Conservation (phyloP, 768 basidiomycete genomes). For the Mrakia gelida region DNA sequence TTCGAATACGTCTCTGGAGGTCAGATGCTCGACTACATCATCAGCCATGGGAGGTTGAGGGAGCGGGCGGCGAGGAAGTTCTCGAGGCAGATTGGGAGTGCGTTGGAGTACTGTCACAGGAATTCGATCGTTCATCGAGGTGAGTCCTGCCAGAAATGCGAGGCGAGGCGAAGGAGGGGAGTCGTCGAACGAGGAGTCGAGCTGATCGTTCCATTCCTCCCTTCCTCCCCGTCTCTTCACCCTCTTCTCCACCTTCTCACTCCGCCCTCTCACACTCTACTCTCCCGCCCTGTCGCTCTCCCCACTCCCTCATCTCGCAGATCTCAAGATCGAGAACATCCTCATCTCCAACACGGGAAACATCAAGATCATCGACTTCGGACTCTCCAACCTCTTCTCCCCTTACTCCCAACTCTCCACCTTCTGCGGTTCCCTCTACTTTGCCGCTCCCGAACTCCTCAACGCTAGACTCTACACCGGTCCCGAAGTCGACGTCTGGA, state of each 20-base stretch:
- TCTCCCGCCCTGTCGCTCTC: neutral
- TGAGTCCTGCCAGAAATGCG: constrained; percentile 15
- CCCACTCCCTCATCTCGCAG: constrained; percentile 29
- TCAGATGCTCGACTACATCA: constrained; percentile 99
- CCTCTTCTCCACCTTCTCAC: neutral
- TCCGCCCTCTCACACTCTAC: too few species aligned
- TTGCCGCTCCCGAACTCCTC: constrained; percentile 94
- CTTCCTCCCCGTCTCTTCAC: neutral
- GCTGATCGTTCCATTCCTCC: neutral
- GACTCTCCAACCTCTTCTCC: constrained; percentile 90
- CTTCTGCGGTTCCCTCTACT: constrained; percentile 96
- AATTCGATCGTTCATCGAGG: constrained; percentile 95
- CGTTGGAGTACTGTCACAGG: constrained; percentile 92
- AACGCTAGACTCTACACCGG: constrained; percentile 96
- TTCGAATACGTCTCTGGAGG: constrained; percentile 98
- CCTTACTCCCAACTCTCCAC: constrained; percentile 77
- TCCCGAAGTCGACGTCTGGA: constrained; percentile 98
- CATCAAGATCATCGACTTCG: constrained; percentile 99
- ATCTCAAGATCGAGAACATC: constrained; percentile 99
- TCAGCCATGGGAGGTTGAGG: constrained; percentile 89
- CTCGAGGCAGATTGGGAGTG: constrained; percentile 92
- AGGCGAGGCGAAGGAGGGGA: neutral
- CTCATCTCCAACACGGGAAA: constrained; percentile 97
- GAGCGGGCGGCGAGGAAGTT: constrained; percentile 97
- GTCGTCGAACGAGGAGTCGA: neutral